These are phyloP conservation scores for Talaromyces liani DNA, from an alignment of 495 filamentous ascomycete genomes.

Conservation along the genomic window DNA sequence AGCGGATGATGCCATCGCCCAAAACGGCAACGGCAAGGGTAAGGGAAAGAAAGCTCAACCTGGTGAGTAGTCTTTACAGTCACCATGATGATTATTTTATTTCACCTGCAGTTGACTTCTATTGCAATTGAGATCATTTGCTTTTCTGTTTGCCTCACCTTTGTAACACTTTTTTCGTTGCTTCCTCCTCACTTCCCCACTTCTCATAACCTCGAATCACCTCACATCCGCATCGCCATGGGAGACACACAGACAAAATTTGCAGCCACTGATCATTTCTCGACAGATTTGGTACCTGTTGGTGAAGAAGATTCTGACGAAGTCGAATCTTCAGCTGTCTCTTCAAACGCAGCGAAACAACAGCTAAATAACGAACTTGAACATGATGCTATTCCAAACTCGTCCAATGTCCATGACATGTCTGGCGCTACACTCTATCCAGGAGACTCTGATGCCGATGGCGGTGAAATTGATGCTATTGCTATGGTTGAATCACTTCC, in stretches of 20 bases:
- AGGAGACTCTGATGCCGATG: slow-evolving; percentile 17
- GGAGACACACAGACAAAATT: slow-evolving; percentile 1
- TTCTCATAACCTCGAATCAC: slow-evolving; percentile 1
- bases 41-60: background rate
- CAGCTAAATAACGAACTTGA: slow-evolving; percentile 2
- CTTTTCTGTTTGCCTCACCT: background rate
- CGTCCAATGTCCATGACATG: slow-evolving; percentile 32
- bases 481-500: slow-evolving; percentile 29
- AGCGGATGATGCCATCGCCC: slow-evolving; percentile 7
- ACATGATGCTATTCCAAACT: slow-evolving; percentile 13
- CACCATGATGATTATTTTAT: background rate
- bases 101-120: background rate
- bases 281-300: background rate
- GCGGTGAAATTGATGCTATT: slow-evolving; percentile 15
- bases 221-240: background rate
- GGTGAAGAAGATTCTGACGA: slow-evolving; percentile 1
- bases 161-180: too few species aligned
- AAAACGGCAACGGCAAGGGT: background rate
- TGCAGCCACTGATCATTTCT: background rate
- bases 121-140: background rate
- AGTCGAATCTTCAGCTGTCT: background rate
- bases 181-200: background rate
- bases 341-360: background rate
- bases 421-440: slow-evolving; percentile 32
- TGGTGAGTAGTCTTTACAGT: background rate